Evolutionary conservation across 1,284 basidiomycete species (phyloP), one percentile per base, ranked within the genome.

Genomic region (Moesziomyces antarcticus): DNA sequence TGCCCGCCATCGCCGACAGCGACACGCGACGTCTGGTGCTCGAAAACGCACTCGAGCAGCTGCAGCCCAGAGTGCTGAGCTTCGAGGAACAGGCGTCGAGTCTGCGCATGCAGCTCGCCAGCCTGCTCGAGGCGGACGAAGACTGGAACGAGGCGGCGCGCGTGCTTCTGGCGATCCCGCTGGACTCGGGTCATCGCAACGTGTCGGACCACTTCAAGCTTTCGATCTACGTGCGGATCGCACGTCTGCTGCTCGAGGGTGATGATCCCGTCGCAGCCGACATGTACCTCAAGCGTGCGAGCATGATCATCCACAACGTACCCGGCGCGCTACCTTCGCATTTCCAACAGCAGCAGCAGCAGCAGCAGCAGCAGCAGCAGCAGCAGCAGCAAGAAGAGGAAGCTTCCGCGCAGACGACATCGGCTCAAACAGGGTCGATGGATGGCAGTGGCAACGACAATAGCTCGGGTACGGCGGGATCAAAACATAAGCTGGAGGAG

Each of bases 201-300:
- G 88, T 91, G 25, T 87, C 91, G 11, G 93, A 95, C 82, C 89
- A 90, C 65, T 93, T 94, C 66, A 97, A 94, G 85, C 89, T 98
- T 35, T 89, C 89, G 21, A 89, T 97, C 44, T 96, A 97, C 83
- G 91, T 99, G 66, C 91, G 94, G 57, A 97, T 99, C 74, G 92
- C 97, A 40, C 91, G 96, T 21, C 88, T 99, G 5, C 88, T 96
- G n/a, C 88, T 99, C 40, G 95, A 98, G 87, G 95, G 97, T 43
- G 93, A 94, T 81, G 93, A 97, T 79, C 92, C 92, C 1, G 91
- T 93, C 0, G 92, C 93, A 83, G 97, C 97, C 41, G 96, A 99
- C 83, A 92, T 92, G 7, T 98, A 94, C 85, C 94, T 97, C 84
- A 96, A 95, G 80, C 92, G 96, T 54, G 96, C 97, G n/a, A 92